Conservation (phyloP, 169 alveolate genomes). For the Cryptosporidium viatorum region DNA sequence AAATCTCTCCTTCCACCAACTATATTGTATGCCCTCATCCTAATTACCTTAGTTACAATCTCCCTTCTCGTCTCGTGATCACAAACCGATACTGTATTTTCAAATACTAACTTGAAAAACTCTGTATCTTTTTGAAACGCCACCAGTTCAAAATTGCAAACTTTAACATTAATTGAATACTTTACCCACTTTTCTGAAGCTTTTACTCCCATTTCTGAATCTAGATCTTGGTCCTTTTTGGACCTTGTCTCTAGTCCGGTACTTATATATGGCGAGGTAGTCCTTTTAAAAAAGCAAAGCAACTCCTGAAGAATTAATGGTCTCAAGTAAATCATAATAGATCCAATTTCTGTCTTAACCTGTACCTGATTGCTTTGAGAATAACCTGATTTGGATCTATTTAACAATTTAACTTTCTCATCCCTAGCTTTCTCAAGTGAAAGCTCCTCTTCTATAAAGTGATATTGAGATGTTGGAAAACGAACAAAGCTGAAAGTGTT, state of each 20-base stretch:
- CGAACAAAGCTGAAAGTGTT: neutral
- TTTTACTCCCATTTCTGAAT: neutral
- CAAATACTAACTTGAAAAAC: slow-evolving; percentile 7
- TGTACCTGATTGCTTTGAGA: neutral
- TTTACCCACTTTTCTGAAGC: neutral
- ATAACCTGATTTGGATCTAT: neutral
- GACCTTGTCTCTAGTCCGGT: neutral
- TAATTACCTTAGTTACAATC: neutral
- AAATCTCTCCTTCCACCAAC: slow-evolving; percentile 1
- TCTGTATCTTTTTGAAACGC: slow-evolving; percentile 32
- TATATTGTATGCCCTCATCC: slow-evolving; percentile 9
- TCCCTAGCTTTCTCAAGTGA: neutral
- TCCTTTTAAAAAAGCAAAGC: neutral
- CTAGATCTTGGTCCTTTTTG: slow-evolving; percentile 7
- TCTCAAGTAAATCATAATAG: slow-evolving; percentile 13
- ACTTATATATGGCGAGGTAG: neutral
- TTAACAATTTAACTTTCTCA: neutral
- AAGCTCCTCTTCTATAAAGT: slow-evolving; percentile 4
- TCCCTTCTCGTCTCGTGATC: slow-evolving; percentile 29
- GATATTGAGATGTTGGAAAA: slow-evolving; percentile 32
- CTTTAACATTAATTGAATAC: neutral
- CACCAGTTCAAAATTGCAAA: slow-evolving; percentile 19
- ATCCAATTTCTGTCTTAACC: neutral
- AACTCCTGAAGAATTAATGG: slow-evolving; percentile 34
- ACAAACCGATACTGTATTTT: neutral